Evolutionary conservation across 805 yeast species (phyloP), one percentile per base, ranked within the genome.

Genomic region (Starmerella etchellsii): DNA sequence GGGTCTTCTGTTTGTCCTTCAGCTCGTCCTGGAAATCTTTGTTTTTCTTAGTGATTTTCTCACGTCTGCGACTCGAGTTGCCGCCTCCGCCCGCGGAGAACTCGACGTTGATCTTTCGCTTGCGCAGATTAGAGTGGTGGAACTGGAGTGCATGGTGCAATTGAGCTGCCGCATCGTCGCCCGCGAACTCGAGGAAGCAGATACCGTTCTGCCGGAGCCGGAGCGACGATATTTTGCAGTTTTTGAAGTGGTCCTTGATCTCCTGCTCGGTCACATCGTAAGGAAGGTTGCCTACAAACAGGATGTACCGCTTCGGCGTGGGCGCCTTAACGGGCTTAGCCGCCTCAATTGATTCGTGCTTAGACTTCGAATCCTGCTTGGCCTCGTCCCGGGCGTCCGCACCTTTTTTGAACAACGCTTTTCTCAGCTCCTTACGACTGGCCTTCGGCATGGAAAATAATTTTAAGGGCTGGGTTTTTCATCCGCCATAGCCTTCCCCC

Each of bases 51-150:
- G 74, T 73, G 52, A 91, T 69, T 61, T 91, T 91, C 41, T 72
- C 69, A 35, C 52, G 42, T 13, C 70, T 54, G 40, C 65, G 68
- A 43, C 70, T 64, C 9, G 93, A 76, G 58, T 88, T 88, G 42
- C 96, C 96, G 36, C 98, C 98, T 31, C 98, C 98, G 42, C 98
- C 98, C 37, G 84, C 98, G 2, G 97, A 91, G 53, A 91, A 69
- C 59, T 91, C 98, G 27, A 91, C 96, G 56, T 91, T 91, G 55
- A 91, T 87, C 58, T 78, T 83, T 51, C 95, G 70, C 33, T 71
- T 69, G 42, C 73, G 69, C 48, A 88, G 57, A 9, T 65, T 53
- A 3, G 88, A 69, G 60, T 83, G 94, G 60, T 91, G 95, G 67
- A 81, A 71, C 48, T 79, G 67, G 52, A 91, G 67, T 0, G 96